Evolutionary conservation across 352 stramenopile genomes (phyloP).

Genomic region (Phytophthora crassamura): DNA sequence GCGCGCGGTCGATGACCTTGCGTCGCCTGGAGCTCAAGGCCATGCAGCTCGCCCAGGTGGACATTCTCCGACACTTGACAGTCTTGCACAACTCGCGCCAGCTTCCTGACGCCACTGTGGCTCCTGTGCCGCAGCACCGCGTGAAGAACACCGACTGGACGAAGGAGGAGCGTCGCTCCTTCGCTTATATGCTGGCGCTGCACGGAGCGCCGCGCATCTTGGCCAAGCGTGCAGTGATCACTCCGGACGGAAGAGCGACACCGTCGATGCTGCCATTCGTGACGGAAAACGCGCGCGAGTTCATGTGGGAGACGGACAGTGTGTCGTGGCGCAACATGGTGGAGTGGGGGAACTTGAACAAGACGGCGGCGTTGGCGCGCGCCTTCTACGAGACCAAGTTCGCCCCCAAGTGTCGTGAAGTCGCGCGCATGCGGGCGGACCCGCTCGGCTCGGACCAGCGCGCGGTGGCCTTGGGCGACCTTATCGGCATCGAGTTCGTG

Average conservation of each 20-base stretch:
- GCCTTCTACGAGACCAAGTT: constrained; percentile 82
- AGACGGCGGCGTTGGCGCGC: constrained; percentile 65
- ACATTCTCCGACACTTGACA: constrained; percentile 76
- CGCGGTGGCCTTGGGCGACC: constrained; percentile 69
- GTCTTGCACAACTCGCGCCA: constrained; percentile 72
- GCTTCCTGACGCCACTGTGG: constrained; percentile 51
- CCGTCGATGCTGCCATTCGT: constrained; percentile 40
- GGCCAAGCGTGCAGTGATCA: constrained; percentile 61
- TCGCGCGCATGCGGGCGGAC: constrained; percentile 83
- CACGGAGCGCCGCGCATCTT: constrained; percentile 81
- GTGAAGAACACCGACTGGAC: constrained; percentile 87
- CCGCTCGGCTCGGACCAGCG: constrained; percentile 80
- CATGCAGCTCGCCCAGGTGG: constrained; percentile 84
- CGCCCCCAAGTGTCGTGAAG: constrained; percentile 74
- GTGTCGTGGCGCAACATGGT: constrained; percentile 88
- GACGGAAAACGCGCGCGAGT: constrained; percentile 47
- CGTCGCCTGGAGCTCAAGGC: constrained; percentile 85
- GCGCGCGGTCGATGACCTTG: constrained; percentile 62
- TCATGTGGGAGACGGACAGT: constrained; percentile 81
- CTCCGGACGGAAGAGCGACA: constrained; percentile 32
- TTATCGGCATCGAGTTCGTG: constrained; percentile 89
- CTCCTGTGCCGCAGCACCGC: constrained; percentile 55
- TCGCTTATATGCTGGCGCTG: constrained; percentile 80
- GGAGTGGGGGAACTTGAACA: constrained; percentile 85
- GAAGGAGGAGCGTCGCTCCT: constrained; percentile 83